phyloP scores from a whole-genome alignment of 371 early-diverging fungal species.

The Conidiobolus incongruus region DNA sequence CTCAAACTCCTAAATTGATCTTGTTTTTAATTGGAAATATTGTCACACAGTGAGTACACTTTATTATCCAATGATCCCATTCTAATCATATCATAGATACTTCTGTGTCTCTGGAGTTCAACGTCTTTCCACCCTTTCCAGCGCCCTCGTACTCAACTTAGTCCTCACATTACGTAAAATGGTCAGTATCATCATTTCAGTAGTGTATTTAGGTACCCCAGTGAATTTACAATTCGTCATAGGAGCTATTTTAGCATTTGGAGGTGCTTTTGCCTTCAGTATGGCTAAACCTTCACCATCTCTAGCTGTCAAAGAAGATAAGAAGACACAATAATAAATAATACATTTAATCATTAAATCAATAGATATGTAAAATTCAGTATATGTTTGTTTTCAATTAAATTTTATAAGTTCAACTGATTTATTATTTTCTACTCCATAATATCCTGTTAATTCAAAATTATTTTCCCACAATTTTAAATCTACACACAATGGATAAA shows the following conservation, averaged over 20 bases:
- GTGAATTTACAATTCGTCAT: neutral
- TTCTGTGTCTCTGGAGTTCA: slow-evolving; percentile 77
- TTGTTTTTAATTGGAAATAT: slow-evolving; percentile 37
- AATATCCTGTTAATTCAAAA: no score
- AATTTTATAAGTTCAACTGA: no score
- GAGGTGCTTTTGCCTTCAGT: slow-evolving; percentile 1
- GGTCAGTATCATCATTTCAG: slow-evolving; percentile 50
- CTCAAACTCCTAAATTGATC: slow-evolving; percentile 37
- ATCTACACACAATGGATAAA: no score
- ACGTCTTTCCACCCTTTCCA: slow-evolving; percentile 43
- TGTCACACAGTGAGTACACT: slow-evolving; percentile 42
- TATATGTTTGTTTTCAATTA: no score
- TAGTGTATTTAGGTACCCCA: slow-evolving; percentile 38
- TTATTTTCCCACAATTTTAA: no score
- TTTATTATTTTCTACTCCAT: no score
- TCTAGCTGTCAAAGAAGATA: no score
- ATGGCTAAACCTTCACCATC: no score
- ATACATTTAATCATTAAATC: no score
- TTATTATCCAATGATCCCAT: neutral
- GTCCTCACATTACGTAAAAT: slow-evolving; percentile 72
- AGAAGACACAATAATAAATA: no score
- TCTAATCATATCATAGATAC: slow-evolving; percentile 14
- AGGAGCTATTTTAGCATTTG: slow-evolving; percentile 2
- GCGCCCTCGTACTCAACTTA: slow-evolving; percentile 63
- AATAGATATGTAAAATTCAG: no score